Evolutionary conservation across 2,329 filamentous ascomycete species (phyloP).

Genomic region (Phialophora macrospora): DNA sequence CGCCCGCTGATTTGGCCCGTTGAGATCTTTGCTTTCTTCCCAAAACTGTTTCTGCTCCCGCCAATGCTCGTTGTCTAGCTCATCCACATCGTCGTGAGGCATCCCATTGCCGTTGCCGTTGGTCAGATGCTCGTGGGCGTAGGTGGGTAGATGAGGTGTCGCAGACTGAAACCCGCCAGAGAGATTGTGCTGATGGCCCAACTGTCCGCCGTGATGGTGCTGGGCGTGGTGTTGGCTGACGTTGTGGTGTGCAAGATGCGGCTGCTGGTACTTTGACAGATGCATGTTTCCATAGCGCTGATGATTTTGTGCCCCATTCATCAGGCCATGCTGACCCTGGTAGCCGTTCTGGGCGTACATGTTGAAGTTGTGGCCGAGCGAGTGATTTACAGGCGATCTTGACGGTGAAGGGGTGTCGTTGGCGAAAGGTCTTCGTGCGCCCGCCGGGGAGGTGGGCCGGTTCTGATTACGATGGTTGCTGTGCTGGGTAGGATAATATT

Average conservation of each 20-base stretch:
- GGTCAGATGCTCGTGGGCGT: conserved; percentile 56
- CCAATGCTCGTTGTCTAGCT: conserved; percentile 76
- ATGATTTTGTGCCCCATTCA: conserved; percentile 56
- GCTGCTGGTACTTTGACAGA: conserved; percentile 55
- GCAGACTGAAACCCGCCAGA: conserved; percentile 53
- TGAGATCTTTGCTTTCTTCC: conserved; percentile 72
- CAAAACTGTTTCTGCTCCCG: conserved; percentile 81
- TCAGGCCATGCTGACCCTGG: conserved; percentile 56
- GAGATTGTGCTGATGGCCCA: conserved; percentile 58
- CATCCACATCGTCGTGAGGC: conserved; percentile 61
- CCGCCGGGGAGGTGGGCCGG: conserved; percentile 53
- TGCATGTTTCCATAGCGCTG: conserved; percentile 55
- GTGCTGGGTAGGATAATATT: conserved; percentile 55
- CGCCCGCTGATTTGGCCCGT: conserved; percentile 73
- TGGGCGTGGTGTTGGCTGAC: conserved; percentile 48
- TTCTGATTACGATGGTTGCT: conserved; percentile 51
- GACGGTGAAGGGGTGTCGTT: conserved; percentile 56
- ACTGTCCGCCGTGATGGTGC: conserved; percentile 45
- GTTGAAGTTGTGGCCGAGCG: conserved; percentile 51
- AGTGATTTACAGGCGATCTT: conserved; percentile 52
- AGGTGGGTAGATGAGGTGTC: conserved; percentile 62
- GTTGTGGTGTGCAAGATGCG: conserved; percentile 51
- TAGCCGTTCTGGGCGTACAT: conserved; percentile 55
- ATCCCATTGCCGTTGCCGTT: conserved; percentile 62
- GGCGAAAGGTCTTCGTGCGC: conserved; percentile 50